Conservation (phyloP, 2,329 filamentous ascomycete species). For the Pseudogymnoascus sp. region DNA sequence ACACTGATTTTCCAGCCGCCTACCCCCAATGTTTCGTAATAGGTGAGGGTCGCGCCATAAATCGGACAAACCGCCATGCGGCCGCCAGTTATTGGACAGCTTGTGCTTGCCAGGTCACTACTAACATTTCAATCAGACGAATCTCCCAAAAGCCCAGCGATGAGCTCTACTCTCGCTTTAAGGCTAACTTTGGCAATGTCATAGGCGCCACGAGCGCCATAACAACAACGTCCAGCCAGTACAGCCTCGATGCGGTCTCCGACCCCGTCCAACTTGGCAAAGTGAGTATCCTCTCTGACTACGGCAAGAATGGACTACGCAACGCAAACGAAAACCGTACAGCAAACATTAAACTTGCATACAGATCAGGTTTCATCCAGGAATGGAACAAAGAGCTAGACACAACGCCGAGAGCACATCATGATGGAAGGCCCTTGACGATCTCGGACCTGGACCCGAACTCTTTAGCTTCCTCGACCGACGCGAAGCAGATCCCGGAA, state of each 20-base stretch:
- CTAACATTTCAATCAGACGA: slow-evolving; percentile 31
- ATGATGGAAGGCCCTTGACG: slow-evolving; percentile 80
- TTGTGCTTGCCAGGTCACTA: not conserved
- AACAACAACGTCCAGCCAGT: not conserved
- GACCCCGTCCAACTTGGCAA: not conserved
- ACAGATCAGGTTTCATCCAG: not conserved
- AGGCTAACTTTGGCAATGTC: slow-evolving; percentile 72
- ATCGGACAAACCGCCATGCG: not conserved
- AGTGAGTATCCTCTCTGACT: not conserved
- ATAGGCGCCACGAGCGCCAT: slow-evolving; percentile 40
- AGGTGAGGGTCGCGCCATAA: slow-evolving; percentile 22
- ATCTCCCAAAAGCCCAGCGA: slow-evolving; percentile 74
- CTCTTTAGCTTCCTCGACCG: slow-evolving; percentile 71
- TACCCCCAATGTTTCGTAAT: slow-evolving; percentile 31
- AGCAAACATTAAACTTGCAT: not conserved
- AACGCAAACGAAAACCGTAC: not conserved
- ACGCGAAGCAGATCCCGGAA: slow-evolving; percentile 69
- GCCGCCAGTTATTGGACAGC: not conserved
- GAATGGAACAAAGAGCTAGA: slow-evolving; percentile 63
- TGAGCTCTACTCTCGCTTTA: slow-evolving; percentile 76
- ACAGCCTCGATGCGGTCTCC: not conserved
- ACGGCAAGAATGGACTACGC: not conserved
- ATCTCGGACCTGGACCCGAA: slow-evolving; percentile 82
- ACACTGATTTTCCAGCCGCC: too few relatives aligned
- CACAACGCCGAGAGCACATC: slow-evolving; percentile 69